Base-by-base conservation (phyloP, 208 protist species). In the Herpetomonas muscarum region DNA sequence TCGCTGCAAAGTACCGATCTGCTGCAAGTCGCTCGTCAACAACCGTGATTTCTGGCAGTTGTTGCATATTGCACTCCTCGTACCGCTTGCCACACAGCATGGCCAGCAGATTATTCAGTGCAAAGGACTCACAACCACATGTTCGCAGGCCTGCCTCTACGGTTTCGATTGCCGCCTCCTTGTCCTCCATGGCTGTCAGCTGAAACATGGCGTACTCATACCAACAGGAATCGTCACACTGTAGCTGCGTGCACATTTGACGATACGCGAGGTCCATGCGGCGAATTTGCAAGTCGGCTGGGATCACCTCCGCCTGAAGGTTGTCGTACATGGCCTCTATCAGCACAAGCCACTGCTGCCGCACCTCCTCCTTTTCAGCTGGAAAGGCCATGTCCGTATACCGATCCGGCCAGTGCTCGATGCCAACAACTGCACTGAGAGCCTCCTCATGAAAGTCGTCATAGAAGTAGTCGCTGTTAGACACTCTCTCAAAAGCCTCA, bases 231-330 rank as follows among this genome's bases (percentile, higher is more conserved):
- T 91, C 81, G 44, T 85, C 75, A 25, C 53, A 49, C 3, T 66
- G 53, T 25, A 94, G 70, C 54, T 90, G 81, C 22, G 51, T 64
- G 58, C 83, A 91, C 72, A 94, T 78, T 47, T 94, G 87, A 10
- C 84, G 70, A 60, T 84, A 82, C 21, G 87, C 87, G 46, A 94
- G 62, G 32, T 91, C 82, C n/a, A 87, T 80, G 5, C 87, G 80
- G 25, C 75, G 58, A 13, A 83, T 47, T 28, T 94, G 73, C 36
- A 94, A 46, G 24, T 86, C 81, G 9, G 21, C 39, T 5, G 44
- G 31, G 41, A 77, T 50, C 21, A 47, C 47, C 13, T 49, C 53
- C 17, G 56, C 50, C 1, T 68, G 45, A 15, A 84, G 65, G 6
- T 21, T 46, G 10, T 36, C 26, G 13, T 81, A 32, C 75, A 94